Evolutionary conservation across 306 rosid genomes (phyloP).

Genomic region (Cicer arietinum): DNA sequence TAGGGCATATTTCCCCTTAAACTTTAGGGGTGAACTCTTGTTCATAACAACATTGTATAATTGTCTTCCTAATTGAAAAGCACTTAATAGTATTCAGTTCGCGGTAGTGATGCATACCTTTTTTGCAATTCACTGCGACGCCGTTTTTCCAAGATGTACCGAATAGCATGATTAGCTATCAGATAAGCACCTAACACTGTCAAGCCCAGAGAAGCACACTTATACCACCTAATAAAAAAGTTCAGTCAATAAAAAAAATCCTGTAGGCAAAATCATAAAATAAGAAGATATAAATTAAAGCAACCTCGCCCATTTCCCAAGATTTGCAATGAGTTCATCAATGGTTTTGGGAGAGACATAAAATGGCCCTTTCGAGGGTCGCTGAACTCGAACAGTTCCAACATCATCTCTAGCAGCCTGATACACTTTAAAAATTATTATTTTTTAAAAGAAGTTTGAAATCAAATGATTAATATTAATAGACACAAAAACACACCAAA

Average conservation of each 20-base stretch:
- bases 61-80: constrained; percentile 18
- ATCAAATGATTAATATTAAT: neutral
- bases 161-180: constrained; percentile 78
- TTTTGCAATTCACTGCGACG: constrained; percentile 70
- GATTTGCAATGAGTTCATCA: constrained; percentile 90
- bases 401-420: constrained; percentile 96
- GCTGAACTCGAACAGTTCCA: constrained; percentile 83
- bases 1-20: constrained; percentile 30
- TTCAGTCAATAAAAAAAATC: constrained; percentile 40
- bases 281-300: constrained; percentile 31
- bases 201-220: constrained; percentile 88
- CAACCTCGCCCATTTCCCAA: constrained; percentile 99
- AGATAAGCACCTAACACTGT: constrained; percentile 78
- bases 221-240: constrained; percentile 76
- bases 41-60: constrained; percentile 13
- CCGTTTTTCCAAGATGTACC: constrained; percentile 71
- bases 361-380: constrained; percentile 96
- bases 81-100: constrained; percentile 26
- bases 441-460: constrained; percentile 15
- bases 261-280: constrained; percentile 11
- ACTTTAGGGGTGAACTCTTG: constrained; percentile 20
- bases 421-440: constrained; percentile 39
- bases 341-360: constrained; percentile 87
- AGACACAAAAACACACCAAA: constrained; percentile 15
- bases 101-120: constrained; percentile 53